Conservation (phyloP, 306 rosid genomes). For the Amphicarpaea edgeworthii region DNA sequence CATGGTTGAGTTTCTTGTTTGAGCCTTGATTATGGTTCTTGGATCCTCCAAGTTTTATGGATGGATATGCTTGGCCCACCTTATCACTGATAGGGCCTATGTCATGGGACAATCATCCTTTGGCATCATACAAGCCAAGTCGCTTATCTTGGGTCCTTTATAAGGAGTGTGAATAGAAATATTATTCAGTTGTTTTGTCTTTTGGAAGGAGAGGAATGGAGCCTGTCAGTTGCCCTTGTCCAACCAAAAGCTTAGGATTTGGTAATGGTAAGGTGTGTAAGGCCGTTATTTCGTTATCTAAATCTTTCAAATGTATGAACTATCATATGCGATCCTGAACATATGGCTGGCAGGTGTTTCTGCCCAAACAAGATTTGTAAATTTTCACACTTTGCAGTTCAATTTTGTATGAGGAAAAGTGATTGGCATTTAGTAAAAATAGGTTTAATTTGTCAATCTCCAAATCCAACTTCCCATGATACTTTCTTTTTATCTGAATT, state of each 20-base stretch:
- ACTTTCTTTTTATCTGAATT: no score
- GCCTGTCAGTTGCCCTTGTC: slow-evolving; percentile 14
- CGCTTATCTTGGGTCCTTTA: not conserved
- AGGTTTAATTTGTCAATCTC: no score
- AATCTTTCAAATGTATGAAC: slow-evolving; percentile 23
- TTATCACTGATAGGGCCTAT: not conserved
- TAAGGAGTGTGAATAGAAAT: not conserved
- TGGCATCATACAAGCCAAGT: not conserved
- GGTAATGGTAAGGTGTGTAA: slow-evolving; percentile 52
- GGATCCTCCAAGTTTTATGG: not conserved
- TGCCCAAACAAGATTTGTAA: no score
- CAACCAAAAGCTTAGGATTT: slow-evolving; percentile 33
- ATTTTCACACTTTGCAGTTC: no score
- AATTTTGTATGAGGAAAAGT: not conserved
- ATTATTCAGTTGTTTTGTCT: slow-evolving; percentile 4
- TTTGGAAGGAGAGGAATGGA: not conserved
- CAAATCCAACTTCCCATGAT: no score
- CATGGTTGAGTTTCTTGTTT: slow-evolving; percentile 6
- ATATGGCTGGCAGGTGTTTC: no score
- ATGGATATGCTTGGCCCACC: slow-evolving; percentile 26
- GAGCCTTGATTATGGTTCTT: not conserved
- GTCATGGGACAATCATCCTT: not conserved
- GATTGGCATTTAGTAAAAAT: no score
- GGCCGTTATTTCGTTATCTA: slow-evolving; percentile 57
- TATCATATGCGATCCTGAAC: no score